A percentile compares a stretch with the other conserved stretches of the same genome.
Evolutionary conservation across 208 protist species (phyloP).

Genomic region (Wallacemonas collosoma): DNA sequence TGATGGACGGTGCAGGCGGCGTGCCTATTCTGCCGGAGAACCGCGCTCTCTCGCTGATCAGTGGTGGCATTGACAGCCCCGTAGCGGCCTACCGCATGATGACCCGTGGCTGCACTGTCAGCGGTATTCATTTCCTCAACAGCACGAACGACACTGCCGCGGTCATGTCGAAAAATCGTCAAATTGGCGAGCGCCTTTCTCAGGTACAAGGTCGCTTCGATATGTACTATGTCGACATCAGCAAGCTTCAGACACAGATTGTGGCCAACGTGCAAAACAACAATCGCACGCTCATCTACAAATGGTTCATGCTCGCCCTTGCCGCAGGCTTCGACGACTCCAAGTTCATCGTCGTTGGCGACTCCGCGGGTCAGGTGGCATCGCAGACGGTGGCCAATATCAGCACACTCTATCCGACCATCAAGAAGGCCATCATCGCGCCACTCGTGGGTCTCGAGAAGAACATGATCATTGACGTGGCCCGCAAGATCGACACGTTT

Average conservation of each 20-base stretch:
- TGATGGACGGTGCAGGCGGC: constrained; percentile 65
- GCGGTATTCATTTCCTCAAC: constrained; percentile 81
- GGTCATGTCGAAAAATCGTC: constrained; percentile 78
- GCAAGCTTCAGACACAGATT: constrained; percentile 81
- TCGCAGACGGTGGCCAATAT: constrained; percentile 88
- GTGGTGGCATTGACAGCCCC: constrained; percentile 85
- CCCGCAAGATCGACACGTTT: constrained; percentile 69
- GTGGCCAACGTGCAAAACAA: constrained; percentile 74
- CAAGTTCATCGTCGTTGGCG: constrained; percentile 67
- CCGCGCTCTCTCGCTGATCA: constrained; percentile 66
- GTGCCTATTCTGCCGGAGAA: constrained; percentile 68
- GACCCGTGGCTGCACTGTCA: constrained; percentile 75
- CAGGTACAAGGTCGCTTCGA: constrained; percentile 70
- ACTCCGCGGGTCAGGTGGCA: constrained; percentile 82
- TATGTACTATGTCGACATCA: constrained; percentile 86
- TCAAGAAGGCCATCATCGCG: constrained; percentile 61
- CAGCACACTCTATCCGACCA: constrained; percentile 70
- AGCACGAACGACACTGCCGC: constrained; percentile 83
- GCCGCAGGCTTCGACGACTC: constrained; percentile 60
- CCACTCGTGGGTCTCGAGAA: constrained; percentile 74
- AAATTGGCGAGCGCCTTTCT: constrained; percentile 65
- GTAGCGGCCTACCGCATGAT: constrained; percentile 90
- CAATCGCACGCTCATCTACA: constrained; percentile 87
- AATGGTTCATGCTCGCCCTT: constrained; percentile 86
- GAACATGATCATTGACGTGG: constrained; percentile 71